Evolutionary conservation across 805 yeast species (phyloP).

Genomic region (Metschnikowia kofuensis): DNA sequence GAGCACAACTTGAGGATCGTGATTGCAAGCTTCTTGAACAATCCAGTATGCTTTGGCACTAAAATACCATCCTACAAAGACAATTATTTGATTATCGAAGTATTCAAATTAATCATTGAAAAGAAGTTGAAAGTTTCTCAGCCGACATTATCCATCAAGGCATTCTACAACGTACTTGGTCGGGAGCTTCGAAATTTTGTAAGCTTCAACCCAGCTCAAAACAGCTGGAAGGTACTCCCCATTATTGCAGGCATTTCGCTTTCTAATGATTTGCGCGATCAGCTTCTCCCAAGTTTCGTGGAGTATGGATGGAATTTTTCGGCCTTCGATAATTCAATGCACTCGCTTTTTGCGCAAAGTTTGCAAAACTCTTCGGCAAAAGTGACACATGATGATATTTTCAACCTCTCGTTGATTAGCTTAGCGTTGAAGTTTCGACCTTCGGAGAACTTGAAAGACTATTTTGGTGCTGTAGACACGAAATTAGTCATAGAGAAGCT

Average conservation of each 20-base stretch:
- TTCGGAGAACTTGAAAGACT: slow-evolving; percentile 21
- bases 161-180: slow-evolving; percentile 38
- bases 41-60: slow-evolving; percentile 32
- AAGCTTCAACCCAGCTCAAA: slow-evolving; percentile 24
- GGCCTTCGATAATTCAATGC: slow-evolving; percentile 31
- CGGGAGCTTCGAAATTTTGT: slow-evolving; percentile 35
- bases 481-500: slow-evolving; percentile 19
- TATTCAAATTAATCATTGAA: slow-evolving; percentile 44
- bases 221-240: slow-evolving; percentile 48
- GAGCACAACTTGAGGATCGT: slow-evolving; percentile 45
- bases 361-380: slow-evolving; percentile 25
- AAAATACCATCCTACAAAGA: slow-evolving; percentile 25
- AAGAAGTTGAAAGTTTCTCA: slow-evolving; percentile 45
- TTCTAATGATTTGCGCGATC: slow-evolving; percentile 34
- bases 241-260: slow-evolving; percentile 44
- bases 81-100: slow-evolving; percentile 43
- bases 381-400: slow-evolving; percentile 19
- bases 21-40: slow-evolving; percentile 43
- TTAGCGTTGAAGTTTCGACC: slow-evolving; percentile 31
- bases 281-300: slow-evolving; percentile 26
- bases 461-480: slow-evolving; percentile 19
- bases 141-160: slow-evolving; percentile 46
- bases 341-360: slow-evolving; percentile 27
- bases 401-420: slow-evolving; percentile 32
- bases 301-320: slow-evolving; percentile 33